Conservation (phyloP, 2,329 filamentous ascomycete genomes). For the Canariomyces notabilis region DNA sequence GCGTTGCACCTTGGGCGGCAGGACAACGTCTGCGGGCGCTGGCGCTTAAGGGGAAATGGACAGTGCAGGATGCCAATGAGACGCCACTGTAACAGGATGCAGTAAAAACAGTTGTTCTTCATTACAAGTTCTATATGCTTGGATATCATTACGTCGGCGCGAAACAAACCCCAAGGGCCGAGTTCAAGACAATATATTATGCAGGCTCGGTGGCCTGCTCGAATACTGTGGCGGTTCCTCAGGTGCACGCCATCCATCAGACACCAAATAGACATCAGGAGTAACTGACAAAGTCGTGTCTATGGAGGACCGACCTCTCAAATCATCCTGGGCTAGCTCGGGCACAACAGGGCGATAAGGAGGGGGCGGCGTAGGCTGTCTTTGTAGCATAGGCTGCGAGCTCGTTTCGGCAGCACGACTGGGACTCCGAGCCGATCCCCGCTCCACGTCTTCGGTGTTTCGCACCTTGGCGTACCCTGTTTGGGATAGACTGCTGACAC, state of each 20-base stretch:
- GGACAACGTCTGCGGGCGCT: no score
- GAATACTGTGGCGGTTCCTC: conserved; percentile 19
- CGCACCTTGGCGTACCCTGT: conserved; percentile 1
- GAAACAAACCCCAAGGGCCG: background rate
- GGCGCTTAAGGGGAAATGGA: no score
- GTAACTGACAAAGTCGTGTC: conserved; percentile 23
- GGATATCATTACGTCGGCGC: no score
- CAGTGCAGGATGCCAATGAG: no score
- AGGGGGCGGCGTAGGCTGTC: conserved; percentile 11
- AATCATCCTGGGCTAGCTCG: conserved; percentile 1
- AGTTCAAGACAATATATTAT: conserved; percentile 2
- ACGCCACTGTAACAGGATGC: no score
- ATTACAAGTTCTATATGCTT: background rate
- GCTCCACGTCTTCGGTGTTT: conserved; percentile 7
- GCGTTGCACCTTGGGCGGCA: no score
- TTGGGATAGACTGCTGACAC: conserved; percentile 1
- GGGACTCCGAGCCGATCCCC: background rate
- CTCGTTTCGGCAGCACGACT: background rate
- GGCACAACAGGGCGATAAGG: conserved; percentile 6
- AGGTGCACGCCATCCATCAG: conserved; percentile 23
- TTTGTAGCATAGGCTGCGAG: background rate
- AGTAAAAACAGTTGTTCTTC: no score
- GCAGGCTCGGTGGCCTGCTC: conserved; percentile 24
- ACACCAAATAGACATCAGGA: conserved; percentile 21
- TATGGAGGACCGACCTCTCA: conserved; percentile 14